Base-by-base conservation (phyloP, 371 early-diverging fungal genomes). In the Conidiobolus incongruus region DNA sequence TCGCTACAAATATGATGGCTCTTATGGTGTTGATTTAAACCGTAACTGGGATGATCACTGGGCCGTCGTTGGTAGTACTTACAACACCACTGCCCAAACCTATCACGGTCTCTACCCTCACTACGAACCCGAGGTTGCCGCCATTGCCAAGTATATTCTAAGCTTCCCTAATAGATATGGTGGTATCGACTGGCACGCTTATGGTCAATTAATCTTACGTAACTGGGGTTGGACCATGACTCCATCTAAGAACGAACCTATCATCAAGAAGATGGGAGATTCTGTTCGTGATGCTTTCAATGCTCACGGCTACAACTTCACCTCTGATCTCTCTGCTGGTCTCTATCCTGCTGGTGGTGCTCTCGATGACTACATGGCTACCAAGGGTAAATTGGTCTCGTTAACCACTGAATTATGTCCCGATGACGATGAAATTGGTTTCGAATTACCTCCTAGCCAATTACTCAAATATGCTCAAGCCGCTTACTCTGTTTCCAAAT, bases 161-260 rank as follows among this genome's bases (percentile, higher is more conserved):
- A 39, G 50, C 30, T 56, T 62, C 44, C 60, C 58, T 24, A 53
- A 57, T 15, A 54, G 66, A 22, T 54, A 69, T 16, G 71, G 64
- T 2, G 70, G 63, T 22, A 61, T 74, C 44, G 74, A 74, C 46
- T 61, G 68, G 35, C 74, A 70, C 44, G 56, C 60, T 26, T 73
- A 61, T 53, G 54, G 56, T 10, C 67, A 61, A 44, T 46, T 57
- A 36, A 51, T 65, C 20, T 51, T 65, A 35, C 56, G 63, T 2
- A 63, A 67, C 8, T 40, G 51, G 35, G 72, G 70, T 2, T 69
- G 63, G 64, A 53, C 51, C 17, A 48, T 44, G 1, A 29, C 28
- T 15, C 47, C 45, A 8, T 36, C 54, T 1, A 33, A 45, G 0
- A 54, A 59, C 29, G 60, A 59, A 44, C 28, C 43, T 47, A 19